These are phyloP conservation scores for Anisodus acutangulus DNA, from an alignment of 257 asterid genomes.

Conservation along the genomic window DNA sequence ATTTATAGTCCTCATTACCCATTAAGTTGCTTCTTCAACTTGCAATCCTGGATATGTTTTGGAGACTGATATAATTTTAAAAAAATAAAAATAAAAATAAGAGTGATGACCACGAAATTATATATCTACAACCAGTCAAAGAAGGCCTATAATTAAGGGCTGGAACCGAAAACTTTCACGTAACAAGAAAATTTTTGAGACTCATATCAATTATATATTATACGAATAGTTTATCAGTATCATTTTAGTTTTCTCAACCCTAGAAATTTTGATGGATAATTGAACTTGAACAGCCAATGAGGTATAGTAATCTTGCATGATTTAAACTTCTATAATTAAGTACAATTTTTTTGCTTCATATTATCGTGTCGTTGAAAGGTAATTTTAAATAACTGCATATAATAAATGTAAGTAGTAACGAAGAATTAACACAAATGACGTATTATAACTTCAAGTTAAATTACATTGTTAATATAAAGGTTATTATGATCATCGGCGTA, in stretches of 20 bases:
- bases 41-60: not conserved
- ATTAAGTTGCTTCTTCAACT: not conserved
- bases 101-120: conserved; percentile 1
- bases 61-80: no score
- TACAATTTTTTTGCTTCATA: not conserved
- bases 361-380: not conserved
- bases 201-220: not conserved
- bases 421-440: not conserved
- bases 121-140: not conserved
- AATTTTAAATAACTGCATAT: not conserved
- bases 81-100: no score
- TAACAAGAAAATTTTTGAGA: not conserved
- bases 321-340: not conserved
- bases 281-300: no score
- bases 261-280: not conserved
- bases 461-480: not conserved
- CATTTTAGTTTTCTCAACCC: not conserved
- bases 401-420: not conserved
- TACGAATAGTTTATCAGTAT: not conserved
- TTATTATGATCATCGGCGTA: no score
- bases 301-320: not conserved
- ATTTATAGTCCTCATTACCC: not conserved
- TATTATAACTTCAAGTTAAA: not conserved
- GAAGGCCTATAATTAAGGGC: not conserved
- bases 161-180: not conserved